Base-by-base conservation (phyloP, 1,139 yeast species). In the Hemisphaericaspora xylofermentans region DNA sequence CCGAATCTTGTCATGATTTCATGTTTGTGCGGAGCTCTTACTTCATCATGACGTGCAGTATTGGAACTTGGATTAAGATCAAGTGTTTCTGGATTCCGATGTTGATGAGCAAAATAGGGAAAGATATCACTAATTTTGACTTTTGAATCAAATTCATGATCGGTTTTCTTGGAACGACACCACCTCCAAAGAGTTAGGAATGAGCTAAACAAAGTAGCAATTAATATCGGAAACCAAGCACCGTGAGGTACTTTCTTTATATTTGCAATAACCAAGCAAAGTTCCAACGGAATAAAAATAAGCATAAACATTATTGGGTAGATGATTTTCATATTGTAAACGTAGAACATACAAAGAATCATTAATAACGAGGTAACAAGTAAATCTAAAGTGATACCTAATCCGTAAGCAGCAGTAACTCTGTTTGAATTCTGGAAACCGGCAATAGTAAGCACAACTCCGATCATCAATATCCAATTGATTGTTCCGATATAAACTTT, bases 361-460 rank as follows among this genome's bases (percentile, higher is more conserved):
- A 76, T 67, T 58, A 80, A 61, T 16, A 54, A 43, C 0, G 82
- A 68, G 1, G 84, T 79, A 35, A 80, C 67, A 25, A 76, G 47
- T 45, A 80, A 75, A 50, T 78, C 84, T 43, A 79, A 53, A 0
- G 82, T 64, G 32, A 79, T 76, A 15, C 84, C 83, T 42, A 78
- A 65, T 4, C 84, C 84, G 52, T 79, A 80, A 14, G 84, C 84
- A 10, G 81, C 76, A 0, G 84, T 74, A 33, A 78, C 80, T 39
- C 65, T 68, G 50, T 66, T 64, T 36, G 77, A 66, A 49, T 65
- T 76, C 47, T 68, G 62, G 60, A 78, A 78, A 0, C 82, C 80
- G 9, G 78, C 76, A 9, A 80, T 69, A 6, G 82, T 73, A 18
- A 63, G 54, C 31, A 72, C 56, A 6, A 77, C 79, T 22, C 76